Percentiles rank a stretch among this genome's conserved stretches.
These are phyloP conservation scores for Acacia melanoxylon DNA, from an alignment of 306 rosid species.

Conservation along the genomic window DNA sequence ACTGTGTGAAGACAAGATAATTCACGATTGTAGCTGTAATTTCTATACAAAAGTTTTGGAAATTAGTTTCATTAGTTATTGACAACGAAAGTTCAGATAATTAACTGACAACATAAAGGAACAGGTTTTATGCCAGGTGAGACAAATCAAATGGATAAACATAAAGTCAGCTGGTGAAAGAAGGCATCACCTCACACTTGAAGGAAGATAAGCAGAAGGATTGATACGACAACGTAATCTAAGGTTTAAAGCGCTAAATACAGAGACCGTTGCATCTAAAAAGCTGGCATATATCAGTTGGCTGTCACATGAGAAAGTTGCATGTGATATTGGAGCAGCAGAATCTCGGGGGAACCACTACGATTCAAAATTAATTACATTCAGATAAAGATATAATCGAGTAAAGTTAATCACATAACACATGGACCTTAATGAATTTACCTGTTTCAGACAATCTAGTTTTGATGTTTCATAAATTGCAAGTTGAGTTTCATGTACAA, in stretches of 20 bases:
- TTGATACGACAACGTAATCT: conserved; percentile 85
- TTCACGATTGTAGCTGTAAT: background rate
- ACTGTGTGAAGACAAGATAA: too few species aligned
- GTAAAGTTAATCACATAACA: background rate
- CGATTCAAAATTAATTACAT: conserved; percentile 21
- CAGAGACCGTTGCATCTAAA: conserved; percentile 77
- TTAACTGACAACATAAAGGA: background rate
- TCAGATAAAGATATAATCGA: conserved; percentile 24
- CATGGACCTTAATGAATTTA: conserved; percentile 11
- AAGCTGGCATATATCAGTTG: conserved; percentile 90
- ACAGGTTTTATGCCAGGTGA: conserved; percentile 4
- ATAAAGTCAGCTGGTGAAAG: background rate
- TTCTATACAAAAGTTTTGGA: background rate
- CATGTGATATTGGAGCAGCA: conserved; percentile 87
- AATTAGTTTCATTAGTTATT: background rate
- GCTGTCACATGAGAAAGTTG: conserved; percentile 96
- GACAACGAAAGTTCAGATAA: background rate
- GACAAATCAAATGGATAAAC: background rate
- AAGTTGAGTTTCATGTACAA: conserved; percentile 95
- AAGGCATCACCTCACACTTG: conserved; percentile 72
- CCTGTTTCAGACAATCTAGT: conserved; percentile 87
- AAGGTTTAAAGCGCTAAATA: conserved; percentile 75
- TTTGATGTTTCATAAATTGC: conserved; percentile 89
- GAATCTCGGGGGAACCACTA: conserved; percentile 84
- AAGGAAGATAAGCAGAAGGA: conserved; percentile 82